These are phyloP conservation scores for Fraxinus platypoda DNA, from an alignment of 305 asterid genomes.

Conservation along the genomic window DNA sequence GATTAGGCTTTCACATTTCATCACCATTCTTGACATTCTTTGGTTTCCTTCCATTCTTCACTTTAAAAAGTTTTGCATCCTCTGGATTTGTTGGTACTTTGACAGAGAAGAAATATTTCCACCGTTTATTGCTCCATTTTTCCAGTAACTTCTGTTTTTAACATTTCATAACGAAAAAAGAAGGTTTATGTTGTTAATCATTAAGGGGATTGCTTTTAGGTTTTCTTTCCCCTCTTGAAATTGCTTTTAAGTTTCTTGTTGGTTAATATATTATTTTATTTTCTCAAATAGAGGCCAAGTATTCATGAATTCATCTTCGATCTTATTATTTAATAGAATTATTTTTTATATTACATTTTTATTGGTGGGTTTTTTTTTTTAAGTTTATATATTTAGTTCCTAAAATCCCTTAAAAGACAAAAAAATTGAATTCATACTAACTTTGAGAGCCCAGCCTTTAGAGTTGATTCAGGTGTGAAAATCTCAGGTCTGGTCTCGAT, in stretches of 20 bases:
- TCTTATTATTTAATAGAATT: too few relatives aligned
- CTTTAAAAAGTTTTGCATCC: background rate
- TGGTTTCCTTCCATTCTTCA: background rate
- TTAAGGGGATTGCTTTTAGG: background rate
- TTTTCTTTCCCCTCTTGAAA: too few relatives aligned
- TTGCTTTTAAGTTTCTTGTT: background rate
- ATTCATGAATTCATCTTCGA: background rate
- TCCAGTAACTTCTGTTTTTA: background rate
- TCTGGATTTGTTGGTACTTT: background rate
- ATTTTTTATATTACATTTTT: too few relatives aligned
- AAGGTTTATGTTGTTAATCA: background rate
- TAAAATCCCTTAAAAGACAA: background rate
- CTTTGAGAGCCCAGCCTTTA: background rate
- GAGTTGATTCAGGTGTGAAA: background rate
- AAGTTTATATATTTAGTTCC: background rate
- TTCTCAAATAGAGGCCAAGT: background rate
- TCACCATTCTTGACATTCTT: background rate
- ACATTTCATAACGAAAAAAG: too few relatives aligned
- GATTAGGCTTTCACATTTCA: background rate
- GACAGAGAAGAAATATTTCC: background rate
- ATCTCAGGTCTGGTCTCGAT: background rate
- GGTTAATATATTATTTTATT: background rate
- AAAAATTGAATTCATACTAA: background rate
- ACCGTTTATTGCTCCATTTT: background rate
- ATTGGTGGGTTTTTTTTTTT: background rate